Evolutionary conservation across 2,329 filamentous ascomycete genomes (phyloP), one percentile per base, ranked within the genome.

Genomic region (Immersiporthe knoxdaviesiana): DNA sequence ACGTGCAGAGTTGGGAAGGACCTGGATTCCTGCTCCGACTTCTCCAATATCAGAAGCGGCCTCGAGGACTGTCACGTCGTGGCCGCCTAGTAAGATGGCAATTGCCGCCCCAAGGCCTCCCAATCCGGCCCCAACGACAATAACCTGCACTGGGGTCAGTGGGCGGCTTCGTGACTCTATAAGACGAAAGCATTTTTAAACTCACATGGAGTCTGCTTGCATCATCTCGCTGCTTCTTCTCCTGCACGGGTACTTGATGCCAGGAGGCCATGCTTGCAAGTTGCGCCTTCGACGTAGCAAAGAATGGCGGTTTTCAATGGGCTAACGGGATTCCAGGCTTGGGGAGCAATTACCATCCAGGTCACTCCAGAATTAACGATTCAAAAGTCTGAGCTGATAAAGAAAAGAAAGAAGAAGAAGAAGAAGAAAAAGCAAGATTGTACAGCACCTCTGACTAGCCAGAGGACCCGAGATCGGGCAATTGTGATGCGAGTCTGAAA

Each of bases 71-170:
- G 78, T 80, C 8, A 86, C 83, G 30, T 76, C 75, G 73, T 86
- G 84, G 30, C 84, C 82, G 32, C 79, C 80, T 11, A 84, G 77
- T 1, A 81, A 77, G 54, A 82, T 79, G 3, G 80, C 76, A 68
- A 86, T 84, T n/a, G 82, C 82, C 30, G 83, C 82, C 14, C 80
- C 84, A 11, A 88, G 78, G 6, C 86, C 86, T 32, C 84, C 84
- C 27, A 88, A 79, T 7, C 86, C 86, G 12, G 85, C 86, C n/a
- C 86, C 86, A 27, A 87, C 81, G 35, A 88, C 77, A 30, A 87
- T 79, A 35, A 87, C 76, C 78, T 84, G 54, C 3, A 41, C 6
- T 12, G 2, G 3, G 3, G n/a, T 69, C n/a, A 70, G 47, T 47
- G 21, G 11, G 27, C 18, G 8, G 3, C 12, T 47, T 52, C 21